A percentile compares a stretch with the other conserved stretches of the same genome.
Conservation (phyloP, 169 alveolate species). For the Plasmodium fragile region DNA sequence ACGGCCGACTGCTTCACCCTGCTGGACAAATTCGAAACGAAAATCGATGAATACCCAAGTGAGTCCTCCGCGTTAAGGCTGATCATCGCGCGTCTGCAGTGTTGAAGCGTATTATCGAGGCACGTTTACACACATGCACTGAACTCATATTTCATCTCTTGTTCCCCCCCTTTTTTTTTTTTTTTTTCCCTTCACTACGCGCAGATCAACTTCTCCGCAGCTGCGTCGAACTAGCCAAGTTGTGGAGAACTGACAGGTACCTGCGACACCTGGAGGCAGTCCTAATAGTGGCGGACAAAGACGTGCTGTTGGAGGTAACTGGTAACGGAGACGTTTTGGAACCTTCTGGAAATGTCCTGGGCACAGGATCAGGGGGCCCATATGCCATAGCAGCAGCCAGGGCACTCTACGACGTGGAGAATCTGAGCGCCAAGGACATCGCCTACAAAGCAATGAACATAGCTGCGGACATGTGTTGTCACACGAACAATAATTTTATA, state of each 20-base stretch:
- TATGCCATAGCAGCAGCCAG: slow-evolving; percentile 90
- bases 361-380: slow-evolving; percentile 91
- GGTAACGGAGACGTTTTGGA: slow-evolving; percentile 90
- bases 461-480: slow-evolving; percentile 88
- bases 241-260: slow-evolving; percentile 88
- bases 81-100: neutral
- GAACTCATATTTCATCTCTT: neutral
- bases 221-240: slow-evolving; percentile 89
- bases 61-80: neutral
- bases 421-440: slow-evolving; percentile 84
- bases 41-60: slow-evolving; percentile 89
- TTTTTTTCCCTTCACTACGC: neutral
- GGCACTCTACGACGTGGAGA: slow-evolving; percentile 84
- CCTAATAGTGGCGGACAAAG: slow-evolving; percentile 86
- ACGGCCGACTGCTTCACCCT: slow-evolving; percentile 90
- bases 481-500: slow-evolving; percentile 81
- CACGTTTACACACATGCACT: neutral
- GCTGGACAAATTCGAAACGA: slow-evolving; percentile 85
- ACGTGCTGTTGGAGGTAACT: slow-evolving; percentile 84
- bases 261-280: slow-evolving; percentile 88
- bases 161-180: slow-evolving; percentile 2
- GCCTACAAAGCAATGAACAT: slow-evolving; percentile 86
- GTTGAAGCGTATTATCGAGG: neutral
- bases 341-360: slow-evolving; percentile 87
- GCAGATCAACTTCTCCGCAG: slow-evolving; percentile 87